A percentile compares a stretch with the other conserved stretches of the same genome.
phyloP scores from a whole-genome alignment of 106 monocot genomes.

The Cymbidium sinense region DNA sequence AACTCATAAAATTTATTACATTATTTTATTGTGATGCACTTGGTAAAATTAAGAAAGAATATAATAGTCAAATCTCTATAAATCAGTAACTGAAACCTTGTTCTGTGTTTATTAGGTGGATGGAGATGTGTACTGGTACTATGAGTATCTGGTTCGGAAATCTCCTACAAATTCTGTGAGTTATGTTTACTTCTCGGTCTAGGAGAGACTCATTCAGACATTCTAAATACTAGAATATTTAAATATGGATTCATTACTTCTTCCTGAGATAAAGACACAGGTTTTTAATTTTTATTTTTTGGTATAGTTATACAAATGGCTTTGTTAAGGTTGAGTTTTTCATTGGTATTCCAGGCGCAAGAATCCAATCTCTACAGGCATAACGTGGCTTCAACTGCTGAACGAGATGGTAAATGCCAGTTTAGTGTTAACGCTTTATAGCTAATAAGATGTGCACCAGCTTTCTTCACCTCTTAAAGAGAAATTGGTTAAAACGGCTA shows the following conservation, averaged over 20 bases:
- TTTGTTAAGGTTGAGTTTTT: slow-evolving; percentile 6
- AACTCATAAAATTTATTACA: slow-evolving; percentile 9
- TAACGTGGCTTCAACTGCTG: slow-evolving; percentile 75
- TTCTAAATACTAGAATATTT: not conserved
- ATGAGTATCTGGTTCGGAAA: slow-evolving; percentile 91
- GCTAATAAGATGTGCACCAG: not conserved
- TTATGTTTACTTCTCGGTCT: slow-evolving; percentile 4
- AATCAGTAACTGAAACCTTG: not conserved
- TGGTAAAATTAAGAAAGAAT: not conserved
- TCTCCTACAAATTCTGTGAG: slow-evolving; percentile 85
- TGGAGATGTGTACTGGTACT: slow-evolving; percentile 89
- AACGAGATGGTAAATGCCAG: slow-evolving; percentile 69
- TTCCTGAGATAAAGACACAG: not conserved
- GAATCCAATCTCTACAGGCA: slow-evolving; percentile 79
- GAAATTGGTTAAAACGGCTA: not conserved
- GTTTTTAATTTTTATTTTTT: too few relatives aligned
- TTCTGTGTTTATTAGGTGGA: slow-evolving; percentile 44
- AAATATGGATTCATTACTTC: not conserved
- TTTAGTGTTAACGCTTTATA: not conserved
- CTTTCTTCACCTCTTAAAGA: not conserved
- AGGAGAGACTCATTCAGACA: not conserved
- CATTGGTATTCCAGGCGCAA: slow-evolving; percentile 40
- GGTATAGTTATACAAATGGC: not conserved
- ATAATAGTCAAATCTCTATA: not conserved
- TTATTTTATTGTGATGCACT: not conserved